phyloP scores from a whole-genome alignment of 2,329 filamentous ascomycete species.

The Aspergillus sp. region DNA sequence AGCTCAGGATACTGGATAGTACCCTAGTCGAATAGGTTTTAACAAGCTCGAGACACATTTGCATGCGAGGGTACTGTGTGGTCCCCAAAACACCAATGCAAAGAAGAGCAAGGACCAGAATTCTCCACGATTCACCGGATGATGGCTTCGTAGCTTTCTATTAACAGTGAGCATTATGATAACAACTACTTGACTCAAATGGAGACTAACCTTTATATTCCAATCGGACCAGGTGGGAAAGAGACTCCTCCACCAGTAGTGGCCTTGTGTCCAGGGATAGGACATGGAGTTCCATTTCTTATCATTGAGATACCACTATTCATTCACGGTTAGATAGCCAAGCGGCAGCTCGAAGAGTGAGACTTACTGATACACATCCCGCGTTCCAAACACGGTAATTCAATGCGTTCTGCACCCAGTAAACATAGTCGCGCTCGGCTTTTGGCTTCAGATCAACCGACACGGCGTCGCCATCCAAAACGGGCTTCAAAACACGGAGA shows the following conservation, averaged over 20 bases:
- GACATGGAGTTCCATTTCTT: slow-evolving; percentile 28
- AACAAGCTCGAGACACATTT: no score
- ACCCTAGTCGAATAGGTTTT: no score
- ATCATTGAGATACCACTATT: slow-evolving; percentile 26
- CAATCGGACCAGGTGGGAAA: slow-evolving; percentile 29
- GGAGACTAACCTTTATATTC: slow-evolving; percentile 9
- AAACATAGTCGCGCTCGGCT: slow-evolving; percentile 46
- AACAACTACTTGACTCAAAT: neutral
- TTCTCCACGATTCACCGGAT: neutral
- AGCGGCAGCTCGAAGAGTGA: no score
- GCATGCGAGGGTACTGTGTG: no score
- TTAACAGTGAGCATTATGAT: neutral
- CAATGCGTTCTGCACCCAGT: slow-evolving; percentile 46
- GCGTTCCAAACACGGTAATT: slow-evolving; percentile 48
- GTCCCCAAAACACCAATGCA: no score
- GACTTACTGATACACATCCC: slow-evolving; percentile 28
- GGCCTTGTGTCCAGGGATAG: slow-evolving; percentile 28
- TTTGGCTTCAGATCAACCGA: slow-evolving; percentile 48
- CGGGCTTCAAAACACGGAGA: slow-evolving; percentile 56
- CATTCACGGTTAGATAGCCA: neutral
- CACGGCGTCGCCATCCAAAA: slow-evolving; percentile 45
- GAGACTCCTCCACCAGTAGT: slow-evolving; percentile 28
- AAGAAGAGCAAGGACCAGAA: no score
- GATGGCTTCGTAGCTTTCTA: neutral
- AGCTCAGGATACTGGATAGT: no score